A percentile compares a stretch with the other conserved stretches of the same genome.
These are phyloP conservation scores for Erysiphe pulchra DNA, from an alignment of 2,329 filamentous ascomycete genomes.

Conservation along the genomic window DNA sequence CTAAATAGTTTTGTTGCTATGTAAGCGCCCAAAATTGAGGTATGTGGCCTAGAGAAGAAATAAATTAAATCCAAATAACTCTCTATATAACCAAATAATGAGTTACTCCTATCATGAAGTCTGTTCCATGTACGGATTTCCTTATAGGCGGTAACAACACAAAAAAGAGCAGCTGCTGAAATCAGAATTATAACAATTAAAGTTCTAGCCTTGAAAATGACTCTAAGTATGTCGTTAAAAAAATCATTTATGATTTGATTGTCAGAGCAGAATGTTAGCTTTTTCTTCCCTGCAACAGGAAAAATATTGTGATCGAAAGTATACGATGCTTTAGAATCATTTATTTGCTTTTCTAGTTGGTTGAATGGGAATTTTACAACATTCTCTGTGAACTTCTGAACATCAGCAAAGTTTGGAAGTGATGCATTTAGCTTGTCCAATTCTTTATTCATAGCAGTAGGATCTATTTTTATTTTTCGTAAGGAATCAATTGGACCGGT, in stretches of 20 bases:
- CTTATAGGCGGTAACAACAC: constrained; percentile 53
- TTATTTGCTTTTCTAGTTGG: constrained; percentile 47
- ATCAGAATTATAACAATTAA: constrained; percentile 54
- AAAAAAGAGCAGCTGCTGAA: constrained; percentile 43
- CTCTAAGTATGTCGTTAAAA: constrained; percentile 44
- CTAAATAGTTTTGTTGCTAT: constrained; percentile 42
- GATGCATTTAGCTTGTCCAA: constrained; percentile 49
- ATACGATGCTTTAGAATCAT: constrained; percentile 45
- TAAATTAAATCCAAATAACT: constrained; percentile 79
- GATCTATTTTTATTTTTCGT: constrained; percentile 39
- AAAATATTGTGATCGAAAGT: constrained; percentile 55
- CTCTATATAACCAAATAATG: constrained; percentile 38
- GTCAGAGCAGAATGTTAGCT: constrained; percentile 68
- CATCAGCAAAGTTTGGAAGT: constrained; percentile 60
- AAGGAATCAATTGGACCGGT: constrained; percentile 37
- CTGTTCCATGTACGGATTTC: constrained; percentile 56
- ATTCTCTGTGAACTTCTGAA: constrained; percentile 55
- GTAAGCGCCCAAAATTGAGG: constrained; percentile 45
- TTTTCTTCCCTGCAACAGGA: constrained; percentile 59
- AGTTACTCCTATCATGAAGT: constrained; percentile 41
- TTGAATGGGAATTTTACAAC: constrained; percentile 61
- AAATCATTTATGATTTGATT: constrained; percentile 63
- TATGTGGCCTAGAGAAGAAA: constrained; percentile 58
- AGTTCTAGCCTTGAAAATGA: constrained; percentile 42
- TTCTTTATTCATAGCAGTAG: constrained; percentile 38